Conservation (phyloP, 495 filamentous ascomycete species). For the Aspergillus carlsbadensis region DNA sequence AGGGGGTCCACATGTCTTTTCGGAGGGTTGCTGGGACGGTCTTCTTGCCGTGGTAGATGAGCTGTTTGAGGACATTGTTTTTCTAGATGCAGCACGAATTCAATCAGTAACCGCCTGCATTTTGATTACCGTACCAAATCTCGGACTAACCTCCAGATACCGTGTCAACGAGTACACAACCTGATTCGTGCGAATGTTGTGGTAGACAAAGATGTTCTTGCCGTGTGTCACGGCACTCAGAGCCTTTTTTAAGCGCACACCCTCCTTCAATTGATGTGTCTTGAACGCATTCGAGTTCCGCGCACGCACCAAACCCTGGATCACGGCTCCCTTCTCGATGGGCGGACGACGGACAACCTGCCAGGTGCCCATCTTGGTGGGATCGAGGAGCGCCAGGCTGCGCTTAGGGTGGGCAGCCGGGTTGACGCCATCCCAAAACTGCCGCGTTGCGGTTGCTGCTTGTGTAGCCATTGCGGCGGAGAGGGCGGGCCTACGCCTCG, state of each 20-base stretch:
- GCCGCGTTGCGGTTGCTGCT: constrained; percentile 16
- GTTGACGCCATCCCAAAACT: constrained; percentile 28
- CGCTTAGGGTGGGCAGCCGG: no score
- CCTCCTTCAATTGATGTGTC: constrained; percentile 36
- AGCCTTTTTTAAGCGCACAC: constrained; percentile 45
- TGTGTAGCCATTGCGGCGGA: constrained; percentile 45
- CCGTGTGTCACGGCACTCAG: constrained; percentile 52
- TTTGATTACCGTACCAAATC: no score
- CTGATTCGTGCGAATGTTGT: constrained; percentile 76
- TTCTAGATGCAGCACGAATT: constrained; percentile 42
- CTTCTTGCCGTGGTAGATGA: constrained; percentile 90
- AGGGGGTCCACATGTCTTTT: constrained; percentile 87
- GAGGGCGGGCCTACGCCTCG: constrained; percentile 8
- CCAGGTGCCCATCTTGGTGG: constrained; percentile 44
- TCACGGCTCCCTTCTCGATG: constrained; percentile 35
- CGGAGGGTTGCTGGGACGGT: constrained; percentile 73
- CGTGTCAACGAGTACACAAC: constrained; percentile 77
- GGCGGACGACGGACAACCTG: constrained; percentile 41
- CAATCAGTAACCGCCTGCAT: background rate
- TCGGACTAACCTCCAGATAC: constrained; percentile 59
- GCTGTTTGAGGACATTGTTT: constrained; percentile 66
- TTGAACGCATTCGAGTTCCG: constrained; percentile 44
- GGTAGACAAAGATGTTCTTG: constrained; percentile 79
- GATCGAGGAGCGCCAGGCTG: constrained; percentile 30
- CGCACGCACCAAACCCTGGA: constrained; percentile 40